phyloP scores from a whole-genome alignment of 768 basidiomycete genomes.

The Dendrothele bispora region DNA sequence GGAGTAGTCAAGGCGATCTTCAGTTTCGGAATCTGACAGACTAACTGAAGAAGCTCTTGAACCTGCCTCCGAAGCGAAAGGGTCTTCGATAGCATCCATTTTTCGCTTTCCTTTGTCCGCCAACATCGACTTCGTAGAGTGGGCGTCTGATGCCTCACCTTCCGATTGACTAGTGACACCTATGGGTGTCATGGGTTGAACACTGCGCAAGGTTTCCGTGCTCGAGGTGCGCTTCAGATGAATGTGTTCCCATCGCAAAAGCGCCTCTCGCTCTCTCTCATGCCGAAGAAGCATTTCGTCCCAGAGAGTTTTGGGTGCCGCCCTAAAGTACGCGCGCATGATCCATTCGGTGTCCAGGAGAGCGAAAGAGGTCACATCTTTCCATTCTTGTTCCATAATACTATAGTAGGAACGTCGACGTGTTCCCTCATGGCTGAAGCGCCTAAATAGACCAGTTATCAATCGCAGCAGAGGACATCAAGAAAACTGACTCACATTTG shows the following conservation, averaged over 20 bases:
- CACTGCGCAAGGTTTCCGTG: slow-evolving; percentile 43
- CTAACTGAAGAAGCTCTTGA: too few relatives aligned
- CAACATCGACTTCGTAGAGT: too few relatives aligned
- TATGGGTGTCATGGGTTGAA: too few relatives aligned
- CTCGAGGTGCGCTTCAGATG: slow-evolving; percentile 36
- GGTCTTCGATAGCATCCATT: too few relatives aligned
- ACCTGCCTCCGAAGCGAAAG: too few relatives aligned
- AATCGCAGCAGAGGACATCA: not conserved
- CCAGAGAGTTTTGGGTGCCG: slow-evolving; percentile 49
- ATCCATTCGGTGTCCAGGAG: slow-evolving; percentile 65
- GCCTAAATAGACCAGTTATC: slow-evolving; percentile 29
- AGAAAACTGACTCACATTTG: slow-evolving; percentile 27
- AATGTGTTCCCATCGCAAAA: slow-evolving; percentile 47
- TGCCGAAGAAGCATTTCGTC: slow-evolving; percentile 63
- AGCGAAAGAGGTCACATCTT: slow-evolving; percentile 59
- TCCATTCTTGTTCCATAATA: slow-evolving; percentile 46
- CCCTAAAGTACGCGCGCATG: slow-evolving; percentile 25
- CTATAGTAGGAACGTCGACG: slow-evolving; percentile 54
- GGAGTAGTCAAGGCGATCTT: too few relatives aligned
- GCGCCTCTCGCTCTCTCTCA: slow-evolving; percentile 53
- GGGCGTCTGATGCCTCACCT: too few relatives aligned
- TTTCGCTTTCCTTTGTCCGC: too few relatives aligned
- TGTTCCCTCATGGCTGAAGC: slow-evolving; percentile 65
- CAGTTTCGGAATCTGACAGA: too few relatives aligned
- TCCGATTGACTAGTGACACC: too few relatives aligned